These are phyloP conservation scores for Malassezia japonica DNA, from an alignment of 1,284 basidiomycete species.

Conservation along the genomic window DNA sequence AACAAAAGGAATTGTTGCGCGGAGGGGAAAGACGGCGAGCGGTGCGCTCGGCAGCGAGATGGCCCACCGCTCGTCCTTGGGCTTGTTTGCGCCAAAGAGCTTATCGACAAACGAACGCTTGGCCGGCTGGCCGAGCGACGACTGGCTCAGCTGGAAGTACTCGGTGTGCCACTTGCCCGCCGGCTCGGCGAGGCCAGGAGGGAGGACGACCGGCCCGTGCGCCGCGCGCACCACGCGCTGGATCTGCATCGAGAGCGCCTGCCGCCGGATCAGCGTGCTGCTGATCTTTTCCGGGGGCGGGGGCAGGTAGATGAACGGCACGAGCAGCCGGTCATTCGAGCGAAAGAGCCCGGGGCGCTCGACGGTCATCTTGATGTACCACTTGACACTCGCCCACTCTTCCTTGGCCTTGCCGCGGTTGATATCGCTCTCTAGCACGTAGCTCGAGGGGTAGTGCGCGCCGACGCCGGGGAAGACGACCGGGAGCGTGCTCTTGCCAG, in stretches of 20 bases:
- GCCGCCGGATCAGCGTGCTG: slow-evolving; percentile 18
- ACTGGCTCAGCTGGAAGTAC: slow-evolving; percentile 4
- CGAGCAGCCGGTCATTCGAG: slow-evolving; percentile 32
- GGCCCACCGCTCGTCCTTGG: slow-evolving; percentile 20
- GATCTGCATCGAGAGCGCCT: slow-evolving; percentile 20
- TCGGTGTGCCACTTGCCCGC: slow-evolving; percentile 7
- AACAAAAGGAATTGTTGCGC: slow-evolving; percentile 26
- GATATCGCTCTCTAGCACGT: slow-evolving; percentile 17
- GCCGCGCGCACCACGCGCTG: slow-evolving; percentile 10
- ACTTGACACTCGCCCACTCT: slow-evolving; percentile 38
- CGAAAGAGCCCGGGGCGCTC: slow-evolving; percentile 31
- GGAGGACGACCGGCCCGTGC: slow-evolving; percentile 1
- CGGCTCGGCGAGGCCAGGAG: slow-evolving; percentile 10
- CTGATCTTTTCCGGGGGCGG: slow-evolving; percentile 22
- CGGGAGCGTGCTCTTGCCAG: slow-evolving; percentile 2
- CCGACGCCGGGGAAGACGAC: slow-evolving; percentile 17
- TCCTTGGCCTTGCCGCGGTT: slow-evolving; percentile 5
- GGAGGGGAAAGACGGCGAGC: slow-evolving; percentile 22
- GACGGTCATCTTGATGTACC: slow-evolving; percentile 39
- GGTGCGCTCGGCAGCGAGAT: slow-evolving; percentile 23
- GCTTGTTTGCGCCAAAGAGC: slow-evolving; percentile 9
- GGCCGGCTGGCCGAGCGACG: background rate
- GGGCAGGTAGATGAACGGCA: slow-evolving; percentile 38
- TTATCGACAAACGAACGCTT: slow-evolving; percentile 15
- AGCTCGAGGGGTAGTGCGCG: slow-evolving; percentile 15